Base-by-base conservation (phyloP, 306 rosid genomes). In the Styphnolobium japonicum region DNA sequence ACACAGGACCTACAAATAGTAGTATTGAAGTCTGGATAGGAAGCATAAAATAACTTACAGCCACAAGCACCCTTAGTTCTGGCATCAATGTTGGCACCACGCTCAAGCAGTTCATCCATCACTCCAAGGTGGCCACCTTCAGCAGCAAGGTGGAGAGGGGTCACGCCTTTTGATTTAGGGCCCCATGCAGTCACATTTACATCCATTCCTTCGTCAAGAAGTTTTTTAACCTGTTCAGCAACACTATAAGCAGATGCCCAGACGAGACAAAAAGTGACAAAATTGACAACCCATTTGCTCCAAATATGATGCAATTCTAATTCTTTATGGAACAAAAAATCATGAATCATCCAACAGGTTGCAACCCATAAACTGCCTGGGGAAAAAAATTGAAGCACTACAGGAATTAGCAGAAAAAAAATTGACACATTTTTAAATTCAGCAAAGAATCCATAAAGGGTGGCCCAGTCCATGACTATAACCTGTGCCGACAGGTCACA, bases 131-230 rank as follows among this genome's bases (percentile, higher is more conserved):
- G 98, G 39, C 98, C 98, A 66, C 98, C 98, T 89, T 93, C 97
- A 1, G 98, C 98, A 53, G 98, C 98, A 56, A 95, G 98, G 86
- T 93, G 98, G 65, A 95, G 96, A 65, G 98, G 96, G 84, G 98
- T 95, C 80, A 90, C 82, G 46, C 98, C 98, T 86, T 93, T 83
- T 2, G 91, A 90, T 87, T 95, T 95, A 74, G 91, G 98, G 85
- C 98, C 98, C 91, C 96, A 91, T 23, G 98, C 92, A 51, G 65
- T 49, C 27, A 89, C 92, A 83, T 95, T 95, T 69, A 95, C 98
- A 80, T 95, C 94, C 92, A 93, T 90, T 80, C 98, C 98, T 65
- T 89, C 87, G 0, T 90, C 82, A 55, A 92, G 97, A 81, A 95
- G 96, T 61, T 85, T 90, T 63, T 82, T 93, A 68, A 95, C 98